Base-by-base conservation (phyloP, 2,329 filamentous ascomycete genomes). In the Cytospora piceicola region DNA sequence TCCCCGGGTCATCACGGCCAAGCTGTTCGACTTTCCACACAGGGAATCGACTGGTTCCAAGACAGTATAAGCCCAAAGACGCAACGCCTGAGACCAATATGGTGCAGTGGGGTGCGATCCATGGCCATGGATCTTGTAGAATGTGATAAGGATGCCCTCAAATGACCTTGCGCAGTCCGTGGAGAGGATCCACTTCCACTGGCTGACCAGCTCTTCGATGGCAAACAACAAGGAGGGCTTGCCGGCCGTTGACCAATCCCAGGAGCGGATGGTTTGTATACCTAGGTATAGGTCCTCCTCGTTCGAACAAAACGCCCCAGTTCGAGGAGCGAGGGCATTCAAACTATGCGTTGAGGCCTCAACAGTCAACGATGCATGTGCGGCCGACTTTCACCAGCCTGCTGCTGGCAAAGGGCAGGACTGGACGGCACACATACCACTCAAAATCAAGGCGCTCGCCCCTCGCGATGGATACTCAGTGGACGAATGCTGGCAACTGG, bases 401-500 rank as follows among this genome's bases (percentile, higher is more conserved):
- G 30, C 22, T 65, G 22, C 27, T 52, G 29, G 36, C 36, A 15
- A 20, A 9, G 58, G 27, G 14, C 29, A 22, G 27, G 27, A 32
- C 15, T 15, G 20, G 14, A 29, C 58, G 39, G 29, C 29, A 42
- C 32, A 39, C 9, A 65, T 62, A 17, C 69, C 66, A 1, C 65
- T 75, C 6, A 75, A 75, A 67, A 70, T 75, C 61, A 75, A 72
- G 3, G 72, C 74, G 20, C 56, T 75, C 0, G 69, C 74, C 0
- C 74, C 74, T 1, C 71, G 71, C 8, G 52, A 71, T 32, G 72
- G 71, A 0, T 72, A 72, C 58, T 75, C 74, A 14, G 70, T 73
- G 0, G 64, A 75, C 14, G 70, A 75, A 57, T 74, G 74, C 68
- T 75, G 73, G 73, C 71, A 74, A 58, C 68, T 75, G 7, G 53